Percentiles rank a stretch among this genome's conserved stretches.
phyloP scores from a whole-genome alignment of 1,139 yeast species.

The Kodamaea sp. region DNA sequence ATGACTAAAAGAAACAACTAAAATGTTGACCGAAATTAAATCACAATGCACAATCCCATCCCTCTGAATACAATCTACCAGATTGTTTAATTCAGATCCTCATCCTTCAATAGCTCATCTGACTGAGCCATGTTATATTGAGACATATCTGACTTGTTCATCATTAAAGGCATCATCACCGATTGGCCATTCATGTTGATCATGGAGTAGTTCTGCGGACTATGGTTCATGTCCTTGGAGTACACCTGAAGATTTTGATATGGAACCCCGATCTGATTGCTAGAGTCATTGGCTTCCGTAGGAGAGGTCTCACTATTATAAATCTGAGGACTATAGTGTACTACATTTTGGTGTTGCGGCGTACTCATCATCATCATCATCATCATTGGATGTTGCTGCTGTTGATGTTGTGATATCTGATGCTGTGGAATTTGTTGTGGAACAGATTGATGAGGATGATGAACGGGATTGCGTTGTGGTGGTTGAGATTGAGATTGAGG shows the following conservation, averaged over 20 bases:
- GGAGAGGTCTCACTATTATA: constrained; percentile 11
- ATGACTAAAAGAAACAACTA: too few species aligned
- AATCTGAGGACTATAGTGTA: constrained; percentile 15
- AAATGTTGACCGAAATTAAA: too few species aligned
- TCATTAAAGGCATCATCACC: constrained; percentile 16
- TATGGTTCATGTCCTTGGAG: constrained; percentile 8
- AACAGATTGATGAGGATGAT: constrained; percentile 16
- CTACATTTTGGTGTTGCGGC: constrained; percentile 35
- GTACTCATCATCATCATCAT: constrained; percentile 49
- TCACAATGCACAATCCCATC: too few species aligned
- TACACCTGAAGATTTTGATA: constrained; percentile 5
- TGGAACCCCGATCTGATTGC: constrained; percentile 1
- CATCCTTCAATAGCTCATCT: constrained; percentile 6
- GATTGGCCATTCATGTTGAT: constrained; percentile 15
- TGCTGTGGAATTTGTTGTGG: constrained; percentile 16
- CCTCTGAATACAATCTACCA: too few species aligned
- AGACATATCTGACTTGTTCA: constrained; percentile 7
- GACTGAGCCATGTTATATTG: constrained; percentile 2
- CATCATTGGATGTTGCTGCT: constrained; percentile 13
- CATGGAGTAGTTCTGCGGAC: constrained; percentile 12
- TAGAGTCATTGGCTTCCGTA: constrained; percentile 5
- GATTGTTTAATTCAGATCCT: constrained; percentile 6
- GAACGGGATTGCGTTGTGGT: constrained; percentile 9
- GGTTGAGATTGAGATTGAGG: constrained; percentile 16
- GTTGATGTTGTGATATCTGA: constrained; percentile 13